Base-by-base conservation (phyloP, 1,284 basidiomycete genomes). In the Rhodotorula sp. region DNA sequence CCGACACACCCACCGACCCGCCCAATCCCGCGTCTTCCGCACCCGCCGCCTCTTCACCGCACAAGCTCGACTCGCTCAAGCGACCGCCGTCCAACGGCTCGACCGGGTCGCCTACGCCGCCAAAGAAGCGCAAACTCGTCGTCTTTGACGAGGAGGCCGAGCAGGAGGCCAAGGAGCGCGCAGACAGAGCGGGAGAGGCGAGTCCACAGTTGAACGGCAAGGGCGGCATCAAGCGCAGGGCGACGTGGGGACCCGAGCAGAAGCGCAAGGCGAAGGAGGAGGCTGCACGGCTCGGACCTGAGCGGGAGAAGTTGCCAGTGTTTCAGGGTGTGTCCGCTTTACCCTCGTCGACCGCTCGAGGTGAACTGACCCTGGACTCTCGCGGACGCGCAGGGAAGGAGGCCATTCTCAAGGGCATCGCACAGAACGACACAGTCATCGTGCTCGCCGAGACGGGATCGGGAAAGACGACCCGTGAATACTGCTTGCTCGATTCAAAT, bases 371-470 rank as follows among this genome's bases (percentile, higher is more conserved):
- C 59, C n/a, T n/a, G 10, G n/a, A 36, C n/a, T 55, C n/a, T 5
- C n/a, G 10, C 10, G 15, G 10, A 0, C n/a, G 15, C 24, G n/a
- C 76, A 92, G 92, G 90, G 59, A 87, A 86, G 77, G 86, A 89
- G 36, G 86, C 87, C 49, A 85, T 96, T 39, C 81, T 94, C 39
- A 84, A 88, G 64, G 87, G 89, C 78, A 88, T 95, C 61, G 81
- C 84, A 54, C 82, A 86, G 56, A 88, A 95, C 80, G 91, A 96
- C 79, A 92, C 96, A 6, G 90, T 91, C 2, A 88, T 99, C 61
- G 85, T 99, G 32, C 84, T 99, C 24, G 95, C 94, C 63, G 95
- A 99, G 82, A 99, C 95, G 0, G 96, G 95, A 48, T 96, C 93
- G 34, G 95, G 95, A 71, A 99, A 99, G 83, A 97, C 95, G 0